Percentiles rank a stretch among this genome's conserved stretches.
These are phyloP conservation scores for Dactylellina leptospora DNA, from an alignment of 2,329 filamentous ascomycete species.

Conservation along the genomic window DNA sequence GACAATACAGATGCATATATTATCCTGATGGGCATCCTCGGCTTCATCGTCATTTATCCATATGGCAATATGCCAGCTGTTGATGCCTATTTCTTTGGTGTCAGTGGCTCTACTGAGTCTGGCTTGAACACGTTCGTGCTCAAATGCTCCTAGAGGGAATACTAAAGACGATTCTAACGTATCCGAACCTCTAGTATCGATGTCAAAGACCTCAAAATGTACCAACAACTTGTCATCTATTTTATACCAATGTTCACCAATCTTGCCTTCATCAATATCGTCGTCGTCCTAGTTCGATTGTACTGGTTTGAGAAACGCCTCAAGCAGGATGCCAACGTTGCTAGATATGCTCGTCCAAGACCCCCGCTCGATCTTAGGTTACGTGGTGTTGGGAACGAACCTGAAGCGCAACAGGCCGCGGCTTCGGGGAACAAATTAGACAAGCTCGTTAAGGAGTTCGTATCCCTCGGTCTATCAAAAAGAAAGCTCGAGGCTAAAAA, in stretches of 20 bases:
- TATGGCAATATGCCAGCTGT: slow-evolving; percentile 74
- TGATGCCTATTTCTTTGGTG: slow-evolving; percentile 88
- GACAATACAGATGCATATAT: slow-evolving; percentile 65
- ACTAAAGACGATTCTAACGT: slow-evolving; percentile 12
- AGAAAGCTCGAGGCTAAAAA: not conserved
- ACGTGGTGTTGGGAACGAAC: not conserved
- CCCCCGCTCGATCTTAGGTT: not conserved
- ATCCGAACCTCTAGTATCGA: slow-evolving; percentile 58
- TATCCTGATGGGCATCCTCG: slow-evolving; percentile 74
- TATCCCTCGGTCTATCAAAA: not conserved
- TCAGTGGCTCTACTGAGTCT: slow-evolving; percentile 86
- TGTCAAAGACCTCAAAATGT: slow-evolving; percentile 73
- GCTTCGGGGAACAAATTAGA: not conserved
- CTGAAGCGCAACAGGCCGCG: not conserved
- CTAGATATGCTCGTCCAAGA: not conserved
- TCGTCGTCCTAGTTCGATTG: slow-evolving; percentile 87
- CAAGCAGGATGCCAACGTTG: slow-evolving; percentile 68
- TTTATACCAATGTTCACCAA: slow-evolving; percentile 77
- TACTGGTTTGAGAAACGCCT: slow-evolving; percentile 99
- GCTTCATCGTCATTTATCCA: slow-evolving; percentile 80
- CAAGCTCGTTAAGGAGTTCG: not conserved
- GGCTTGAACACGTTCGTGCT: slow-evolving; percentile 78
- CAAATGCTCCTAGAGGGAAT: not conserved
- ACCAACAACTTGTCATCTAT: slow-evolving; percentile 78
- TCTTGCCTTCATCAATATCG: slow-evolving; percentile 82